Conservation (phyloP, 1,284 basidiomycete genomes). For the Somion occarium region DNA sequence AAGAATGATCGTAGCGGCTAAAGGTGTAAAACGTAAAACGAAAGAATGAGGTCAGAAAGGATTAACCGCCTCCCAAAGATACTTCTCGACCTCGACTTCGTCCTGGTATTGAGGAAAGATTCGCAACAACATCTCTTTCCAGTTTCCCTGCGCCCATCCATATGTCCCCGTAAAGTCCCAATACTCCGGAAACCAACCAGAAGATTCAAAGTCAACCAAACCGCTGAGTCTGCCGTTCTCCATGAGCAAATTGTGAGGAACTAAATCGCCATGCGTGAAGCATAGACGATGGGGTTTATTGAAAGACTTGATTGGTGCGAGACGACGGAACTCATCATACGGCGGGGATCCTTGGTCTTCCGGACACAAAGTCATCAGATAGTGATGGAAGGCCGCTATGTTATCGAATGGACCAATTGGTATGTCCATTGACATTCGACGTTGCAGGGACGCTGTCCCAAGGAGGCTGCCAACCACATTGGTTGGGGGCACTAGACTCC, state of each 20-base stretch:
- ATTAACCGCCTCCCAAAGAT: constrained; percentile 1
- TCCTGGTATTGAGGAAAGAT: constrained; percentile 7
- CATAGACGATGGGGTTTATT: background rate
- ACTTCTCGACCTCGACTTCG: constrained; percentile 6
- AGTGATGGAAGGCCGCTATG: constrained; percentile 1
- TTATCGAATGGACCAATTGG: constrained; percentile 5
- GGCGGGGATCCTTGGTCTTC: background rate
- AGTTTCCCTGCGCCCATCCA: background rate
- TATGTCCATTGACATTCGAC: constrained; percentile 3
- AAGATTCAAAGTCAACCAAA: constrained; percentile 12
- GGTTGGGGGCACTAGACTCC: constrained; percentile 12
- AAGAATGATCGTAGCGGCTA: no score
- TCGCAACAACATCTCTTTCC: constrained; percentile 4
- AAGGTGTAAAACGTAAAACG: no score
- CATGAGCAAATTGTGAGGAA: constrained; percentile 8
- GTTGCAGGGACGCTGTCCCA: constrained; percentile 4
- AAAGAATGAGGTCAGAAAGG: constrained; percentile 2
- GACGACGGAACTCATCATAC: background rate
- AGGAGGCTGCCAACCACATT: constrained; percentile 8
- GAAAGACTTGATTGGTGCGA: background rate
- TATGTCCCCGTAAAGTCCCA: constrained; percentile 3
- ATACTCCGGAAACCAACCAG: constrained; percentile 11
- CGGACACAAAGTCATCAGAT: background rate
- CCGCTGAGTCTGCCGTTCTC: constrained; percentile 8
- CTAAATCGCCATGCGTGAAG: constrained; percentile 10